Evolutionary conservation across 2,329 filamentous ascomycete genomes (phyloP).

Genomic region (Simplicillium sp.): DNA sequence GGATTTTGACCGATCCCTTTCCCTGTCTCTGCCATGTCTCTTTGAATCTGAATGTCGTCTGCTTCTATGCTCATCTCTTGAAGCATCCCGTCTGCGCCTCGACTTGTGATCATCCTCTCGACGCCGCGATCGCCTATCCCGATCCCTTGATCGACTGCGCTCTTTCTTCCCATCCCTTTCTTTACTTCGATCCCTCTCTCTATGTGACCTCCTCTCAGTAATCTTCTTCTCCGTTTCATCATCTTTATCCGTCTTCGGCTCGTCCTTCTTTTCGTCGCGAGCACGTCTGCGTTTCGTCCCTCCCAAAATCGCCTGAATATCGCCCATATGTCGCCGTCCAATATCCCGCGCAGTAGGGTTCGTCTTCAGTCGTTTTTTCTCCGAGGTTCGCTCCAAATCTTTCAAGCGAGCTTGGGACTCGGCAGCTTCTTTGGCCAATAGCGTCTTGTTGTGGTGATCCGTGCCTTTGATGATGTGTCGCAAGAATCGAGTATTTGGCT

Average conservation of each 20-base stretch:
- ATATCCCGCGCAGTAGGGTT: constrained; percentile 41
- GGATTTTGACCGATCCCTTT: constrained; percentile 6
- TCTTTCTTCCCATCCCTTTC: no score
- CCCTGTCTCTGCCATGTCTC: constrained; percentile 3
- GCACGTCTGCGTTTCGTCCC: constrained; percentile 27
- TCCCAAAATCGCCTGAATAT: constrained; percentile 49
- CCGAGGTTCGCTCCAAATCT: constrained; percentile 42
- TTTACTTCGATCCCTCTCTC: no score
- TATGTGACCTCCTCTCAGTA: no score
- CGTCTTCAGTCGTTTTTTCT: constrained; percentile 30
- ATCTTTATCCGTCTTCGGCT: neutral
- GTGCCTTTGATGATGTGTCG: constrained; percentile 82
- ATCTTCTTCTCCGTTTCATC: neutral
- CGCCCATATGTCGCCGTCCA: constrained; percentile 47
- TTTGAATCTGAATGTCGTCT: constrained; percentile 4
- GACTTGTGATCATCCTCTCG: neutral
- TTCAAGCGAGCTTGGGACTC: constrained; percentile 66
- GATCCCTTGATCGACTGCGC: no score
- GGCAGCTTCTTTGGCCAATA: constrained; percentile 74
- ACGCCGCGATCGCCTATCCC: no score
- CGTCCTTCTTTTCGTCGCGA: neutral
- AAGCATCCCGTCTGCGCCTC: constrained; percentile 1
- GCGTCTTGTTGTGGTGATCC: constrained; percentile 77
- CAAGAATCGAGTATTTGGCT: constrained; percentile 86
- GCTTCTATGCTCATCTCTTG: constrained; percentile 5